Percentiles rank a stretch among this genome's conserved stretches.
Conservation (phyloP, 768 basidiomycete genomes). For the Postia placenta region DNA sequence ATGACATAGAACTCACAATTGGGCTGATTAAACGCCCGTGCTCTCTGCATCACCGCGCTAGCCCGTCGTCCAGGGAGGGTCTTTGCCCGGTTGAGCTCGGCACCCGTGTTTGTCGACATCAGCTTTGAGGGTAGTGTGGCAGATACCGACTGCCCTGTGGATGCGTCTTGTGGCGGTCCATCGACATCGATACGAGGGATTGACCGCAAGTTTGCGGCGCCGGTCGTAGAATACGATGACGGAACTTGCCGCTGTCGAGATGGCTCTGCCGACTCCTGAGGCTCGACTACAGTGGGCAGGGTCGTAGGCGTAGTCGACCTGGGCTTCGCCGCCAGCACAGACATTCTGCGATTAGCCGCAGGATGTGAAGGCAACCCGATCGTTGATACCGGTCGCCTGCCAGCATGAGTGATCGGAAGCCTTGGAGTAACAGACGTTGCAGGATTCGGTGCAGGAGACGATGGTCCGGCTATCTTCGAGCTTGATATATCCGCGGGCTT, state of each 20-base stretch:
- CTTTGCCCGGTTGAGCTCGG: constrained; percentile 17
- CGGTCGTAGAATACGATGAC: not conserved
- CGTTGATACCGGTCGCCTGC: constrained; percentile 8
- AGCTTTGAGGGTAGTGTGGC: not conserved
- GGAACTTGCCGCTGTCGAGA: not conserved
- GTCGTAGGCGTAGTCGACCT: constrained; percentile 13
- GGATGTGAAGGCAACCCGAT: constrained; percentile 18
- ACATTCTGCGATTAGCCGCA: constrained; percentile 14
- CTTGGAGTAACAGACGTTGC: not conserved
- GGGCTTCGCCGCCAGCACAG: not conserved
- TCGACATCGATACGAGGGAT: not conserved
- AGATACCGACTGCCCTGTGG: not conserved
- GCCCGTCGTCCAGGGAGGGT: constrained; percentile 20
- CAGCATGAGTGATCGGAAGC: not conserved
- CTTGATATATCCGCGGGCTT: constrained; percentile 1
- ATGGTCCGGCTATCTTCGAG: not conserved
- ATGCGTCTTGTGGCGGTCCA: not conserved
- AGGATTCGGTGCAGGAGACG: not conserved
- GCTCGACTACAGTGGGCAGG: constrained; percentile 15
- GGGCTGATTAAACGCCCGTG: constrained; percentile 23
- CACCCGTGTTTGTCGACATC: not conserved
- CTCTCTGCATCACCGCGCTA: constrained; percentile 26
- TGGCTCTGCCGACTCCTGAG: not conserved
- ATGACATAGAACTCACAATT: constrained; percentile 8
- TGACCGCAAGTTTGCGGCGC: not conserved